phyloP scores from a whole-genome alignment of 441 rosid species.

The Gossypium davidsonii region DNA sequence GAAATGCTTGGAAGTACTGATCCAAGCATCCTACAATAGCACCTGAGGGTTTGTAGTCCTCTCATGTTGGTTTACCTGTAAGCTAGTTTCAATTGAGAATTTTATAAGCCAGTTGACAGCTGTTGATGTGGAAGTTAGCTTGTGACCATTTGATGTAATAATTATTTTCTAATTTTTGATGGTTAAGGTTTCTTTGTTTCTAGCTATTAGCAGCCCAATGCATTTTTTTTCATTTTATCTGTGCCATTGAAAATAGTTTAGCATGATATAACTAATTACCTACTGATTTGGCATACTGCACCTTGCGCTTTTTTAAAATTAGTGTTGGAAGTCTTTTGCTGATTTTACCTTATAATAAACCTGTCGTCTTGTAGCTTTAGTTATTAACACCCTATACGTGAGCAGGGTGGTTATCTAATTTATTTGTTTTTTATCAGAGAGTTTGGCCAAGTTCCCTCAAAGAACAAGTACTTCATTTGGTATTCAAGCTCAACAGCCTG shows the following conservation, averaged over 20 bases:
- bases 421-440: conserved; percentile 43
- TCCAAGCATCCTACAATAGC: neutral
- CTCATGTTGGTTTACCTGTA: neutral
- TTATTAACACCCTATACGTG: neutral
- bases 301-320: neutral
- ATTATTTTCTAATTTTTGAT: neutral
- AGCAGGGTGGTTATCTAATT: neutral
- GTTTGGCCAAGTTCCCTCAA: conserved; percentile 91
- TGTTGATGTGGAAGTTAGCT: neutral
- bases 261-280: neutral
- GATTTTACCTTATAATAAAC: neutral
- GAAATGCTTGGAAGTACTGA: conserved; percentile 1
- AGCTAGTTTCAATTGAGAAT: neutral
- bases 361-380: neutral
- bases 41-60: neutral
- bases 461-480: conserved; percentile 52
- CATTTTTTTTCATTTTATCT: neutral
- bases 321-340: neutral
- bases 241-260: neutral
- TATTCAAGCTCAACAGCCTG: conserved; percentile 52
- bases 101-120: neutral
- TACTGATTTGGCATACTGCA: neutral
- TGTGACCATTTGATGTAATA: neutral
- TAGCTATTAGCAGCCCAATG: neutral
- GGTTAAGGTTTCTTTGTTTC: neutral